A percentile compares a stretch with the other conserved stretches of the same genome.
phyloP scores from a whole-genome alignment of 345 rosid genomes.

The Carallia brachiata region DNA sequence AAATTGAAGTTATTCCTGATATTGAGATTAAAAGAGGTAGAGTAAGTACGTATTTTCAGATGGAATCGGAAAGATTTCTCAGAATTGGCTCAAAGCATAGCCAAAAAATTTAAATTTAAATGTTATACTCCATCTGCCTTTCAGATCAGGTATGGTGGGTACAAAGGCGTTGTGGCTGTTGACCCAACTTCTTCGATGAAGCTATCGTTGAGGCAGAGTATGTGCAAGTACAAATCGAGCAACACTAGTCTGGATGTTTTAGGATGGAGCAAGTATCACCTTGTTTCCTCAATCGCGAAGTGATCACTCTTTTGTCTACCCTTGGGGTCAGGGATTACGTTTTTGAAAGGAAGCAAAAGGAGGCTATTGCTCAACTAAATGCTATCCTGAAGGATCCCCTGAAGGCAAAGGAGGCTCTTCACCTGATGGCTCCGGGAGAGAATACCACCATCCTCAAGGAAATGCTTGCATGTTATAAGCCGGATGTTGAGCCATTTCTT shows the following conservation, averaged over 20 bases:
- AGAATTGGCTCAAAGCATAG: slow-evolving; percentile 47
- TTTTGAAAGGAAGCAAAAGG: slow-evolving; percentile 31
- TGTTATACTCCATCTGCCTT: slow-evolving; percentile 36
- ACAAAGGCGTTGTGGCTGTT: slow-evolving; percentile 76
- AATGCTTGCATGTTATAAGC: slow-evolving; percentile 59
- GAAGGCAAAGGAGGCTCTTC: slow-evolving; percentile 67
- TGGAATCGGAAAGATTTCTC: slow-evolving; percentile 64
- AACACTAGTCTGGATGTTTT: slow-evolving; percentile 46
- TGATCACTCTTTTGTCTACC: slow-evolving; percentile 58
- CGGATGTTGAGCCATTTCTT: slow-evolving; percentile 76
- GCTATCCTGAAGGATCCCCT: slow-evolving; percentile 56
- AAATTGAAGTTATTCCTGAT: slow-evolving; percentile 48
- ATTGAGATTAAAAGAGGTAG: slow-evolving; percentile 24
- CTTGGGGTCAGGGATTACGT: slow-evolving; percentile 33
- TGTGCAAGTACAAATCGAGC: slow-evolving; percentile 33
- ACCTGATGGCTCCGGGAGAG: slow-evolving; percentile 71
- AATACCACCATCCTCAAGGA: slow-evolving; percentile 54
- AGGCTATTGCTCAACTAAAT: slow-evolving; percentile 57
- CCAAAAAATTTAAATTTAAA: slow-evolving; percentile 32
- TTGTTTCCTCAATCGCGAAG: slow-evolving; percentile 54
- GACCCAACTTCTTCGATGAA: slow-evolving; percentile 49
- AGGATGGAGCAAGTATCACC: slow-evolving; percentile 52
- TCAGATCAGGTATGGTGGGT: slow-evolving; percentile 46
- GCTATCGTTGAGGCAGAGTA: slow-evolving; percentile 41
- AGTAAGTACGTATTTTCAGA: slow-evolving; percentile 39